Evolutionary conservation across 371 early-diverging fungal genomes (phyloP).

Genomic region (Mortierella sp.): DNA sequence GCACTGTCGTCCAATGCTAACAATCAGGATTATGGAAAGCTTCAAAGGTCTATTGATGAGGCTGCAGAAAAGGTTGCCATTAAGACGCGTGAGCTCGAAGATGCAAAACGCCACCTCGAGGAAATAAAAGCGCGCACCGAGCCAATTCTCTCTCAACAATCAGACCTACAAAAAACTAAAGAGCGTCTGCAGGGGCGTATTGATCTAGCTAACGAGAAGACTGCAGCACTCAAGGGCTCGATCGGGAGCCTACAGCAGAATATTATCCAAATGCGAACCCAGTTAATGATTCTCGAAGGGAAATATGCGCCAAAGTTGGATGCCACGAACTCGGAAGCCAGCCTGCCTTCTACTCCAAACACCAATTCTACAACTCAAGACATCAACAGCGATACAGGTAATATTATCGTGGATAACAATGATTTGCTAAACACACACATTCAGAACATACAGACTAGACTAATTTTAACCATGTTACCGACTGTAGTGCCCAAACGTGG

Average conservation of each 20-base stretch:
- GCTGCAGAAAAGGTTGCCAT: conserved; percentile 15
- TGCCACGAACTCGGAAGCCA: not conserved
- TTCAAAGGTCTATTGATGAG: not conserved
- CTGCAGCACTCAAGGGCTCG: conserved; percentile 8
- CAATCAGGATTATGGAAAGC: not conserved
- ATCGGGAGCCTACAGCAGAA: conserved; percentile 22
- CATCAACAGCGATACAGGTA: not conserved
- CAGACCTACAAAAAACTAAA: not conserved
- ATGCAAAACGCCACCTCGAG: conserved; percentile 21
- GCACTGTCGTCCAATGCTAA: not conserved
- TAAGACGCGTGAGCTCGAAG: conserved; percentile 34
- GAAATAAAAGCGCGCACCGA: conserved; percentile 3
- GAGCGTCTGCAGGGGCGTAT: conserved; percentile 8
- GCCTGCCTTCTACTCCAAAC: not conserved
- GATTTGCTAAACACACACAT: not conserved
- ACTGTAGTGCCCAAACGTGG: conserved; percentile 15
- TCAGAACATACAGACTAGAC: not conserved
- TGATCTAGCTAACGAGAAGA: not conserved
- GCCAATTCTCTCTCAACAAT: not conserved
- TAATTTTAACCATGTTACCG: not conserved
- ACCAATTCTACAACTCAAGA: not conserved
- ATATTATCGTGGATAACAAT: not conserved
- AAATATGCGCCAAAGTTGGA: not conserved
- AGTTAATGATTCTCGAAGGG: conserved; percentile 21
- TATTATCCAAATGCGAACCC: conserved; percentile 34